A percentile compares a stretch with the other conserved stretches of the same genome.
Evolutionary conservation across 179 eudicot species (phyloP).

Genomic region (Silene coronaria): DNA sequence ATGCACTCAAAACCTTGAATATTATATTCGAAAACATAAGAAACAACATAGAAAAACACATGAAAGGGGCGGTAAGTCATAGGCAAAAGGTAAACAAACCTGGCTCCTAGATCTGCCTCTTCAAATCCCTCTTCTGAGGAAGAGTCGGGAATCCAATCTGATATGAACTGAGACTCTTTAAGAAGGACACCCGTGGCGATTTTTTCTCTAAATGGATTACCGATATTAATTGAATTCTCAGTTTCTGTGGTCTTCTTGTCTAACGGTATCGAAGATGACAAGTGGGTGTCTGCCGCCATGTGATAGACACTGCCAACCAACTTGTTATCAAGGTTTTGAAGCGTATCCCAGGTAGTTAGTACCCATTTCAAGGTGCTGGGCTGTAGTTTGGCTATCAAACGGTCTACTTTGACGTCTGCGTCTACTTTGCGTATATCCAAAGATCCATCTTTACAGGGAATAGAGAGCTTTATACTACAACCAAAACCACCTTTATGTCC

Average conservation of each 20-base stretch:
- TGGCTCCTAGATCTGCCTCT: conserved; percentile 82
- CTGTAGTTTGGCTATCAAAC: conserved; percentile 53
- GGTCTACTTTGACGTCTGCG: conserved; percentile 61
- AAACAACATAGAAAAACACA: not conserved
- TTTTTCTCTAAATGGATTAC: conserved; percentile 32
- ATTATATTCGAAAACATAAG: not conserved
- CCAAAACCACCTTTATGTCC: conserved; percentile 72
- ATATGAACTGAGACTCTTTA: conserved; percentile 65
- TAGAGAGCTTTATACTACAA: conserved; percentile 60
- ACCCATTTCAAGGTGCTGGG: conserved; percentile 63
- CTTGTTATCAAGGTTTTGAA: conserved; percentile 32
- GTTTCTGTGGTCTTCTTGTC: conserved; percentile 27
- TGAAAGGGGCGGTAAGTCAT: not conserved
- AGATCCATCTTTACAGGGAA: conserved; percentile 90
- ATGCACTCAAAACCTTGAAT: not conserved
- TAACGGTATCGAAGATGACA: conserved; percentile 27
- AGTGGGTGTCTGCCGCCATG: conserved; percentile 26
- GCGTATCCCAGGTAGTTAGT: conserved; percentile 44
- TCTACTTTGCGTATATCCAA: conserved; percentile 78
- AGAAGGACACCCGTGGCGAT: conserved; percentile 37
- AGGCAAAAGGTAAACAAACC: conserved; percentile 39
- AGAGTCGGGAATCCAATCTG: conserved; percentile 75
- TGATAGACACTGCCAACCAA: conserved; percentile 21
- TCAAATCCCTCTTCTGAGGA: conserved; percentile 31
- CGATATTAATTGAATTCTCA: conserved; percentile 29